Evolutionary conservation across 495 filamentous ascomycete species (phyloP).

Genomic region (Lophiotrema nucula): DNA sequence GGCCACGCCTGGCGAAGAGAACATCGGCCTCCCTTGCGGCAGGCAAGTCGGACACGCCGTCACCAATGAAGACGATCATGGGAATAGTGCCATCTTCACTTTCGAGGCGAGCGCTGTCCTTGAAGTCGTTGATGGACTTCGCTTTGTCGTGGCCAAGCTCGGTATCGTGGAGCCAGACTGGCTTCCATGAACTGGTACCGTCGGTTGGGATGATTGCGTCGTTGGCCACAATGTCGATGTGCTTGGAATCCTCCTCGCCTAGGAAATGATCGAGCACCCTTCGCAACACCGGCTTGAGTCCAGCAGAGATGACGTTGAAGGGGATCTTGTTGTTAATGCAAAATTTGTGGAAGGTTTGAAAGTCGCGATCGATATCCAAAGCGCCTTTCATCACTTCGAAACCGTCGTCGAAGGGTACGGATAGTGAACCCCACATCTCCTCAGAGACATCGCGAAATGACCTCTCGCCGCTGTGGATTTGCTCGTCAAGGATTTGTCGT

Average conservation of each 20-base stretch:
- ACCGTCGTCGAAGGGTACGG: constrained; percentile 70
- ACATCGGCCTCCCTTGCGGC: constrained; percentile 74
- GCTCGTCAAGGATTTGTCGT: constrained; percentile 59
- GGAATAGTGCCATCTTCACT: constrained; percentile 63
- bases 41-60: constrained; percentile 73
- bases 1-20: constrained; percentile 67
- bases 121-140: constrained; percentile 61
- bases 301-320: constrained; percentile 73
- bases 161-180: constrained; percentile 67
- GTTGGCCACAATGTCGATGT: constrained; percentile 72
- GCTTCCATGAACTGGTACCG: constrained; percentile 60
- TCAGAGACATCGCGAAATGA: constrained; percentile 74
- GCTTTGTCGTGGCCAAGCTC: constrained; percentile 72
- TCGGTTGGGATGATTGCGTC: constrained; percentile 61
- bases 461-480: constrained; percentile 66
- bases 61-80: constrained; percentile 73
- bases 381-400: constrained; percentile 66
- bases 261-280: constrained; percentile 64
- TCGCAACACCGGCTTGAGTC: constrained; percentile 64
- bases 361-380: constrained; percentile 65
- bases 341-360: constrained; percentile 65
- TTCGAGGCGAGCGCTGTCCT: constrained; percentile 51
- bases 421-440: constrained; percentile 72
- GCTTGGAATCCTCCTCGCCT: constrained; percentile 57
- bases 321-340: constrained; percentile 64